These are phyloP conservation scores for Yamadazyma phyllophila DNA, from an alignment of 805 yeast species.

Conservation along the genomic window DNA sequence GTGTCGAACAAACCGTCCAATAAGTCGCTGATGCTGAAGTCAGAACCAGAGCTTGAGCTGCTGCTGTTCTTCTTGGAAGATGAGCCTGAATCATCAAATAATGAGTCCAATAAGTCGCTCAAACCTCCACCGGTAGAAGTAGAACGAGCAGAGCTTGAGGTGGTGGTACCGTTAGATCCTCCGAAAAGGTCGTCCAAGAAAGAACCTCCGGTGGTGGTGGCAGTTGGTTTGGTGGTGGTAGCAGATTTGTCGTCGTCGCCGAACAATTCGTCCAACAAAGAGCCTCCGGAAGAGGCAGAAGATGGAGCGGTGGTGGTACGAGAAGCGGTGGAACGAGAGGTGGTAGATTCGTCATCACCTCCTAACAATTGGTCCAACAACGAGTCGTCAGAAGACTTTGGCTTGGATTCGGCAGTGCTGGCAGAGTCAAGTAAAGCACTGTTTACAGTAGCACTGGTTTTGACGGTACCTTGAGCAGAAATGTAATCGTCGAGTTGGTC, in stretches of 20 bases:
- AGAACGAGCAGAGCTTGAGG: constrained; percentile 13
- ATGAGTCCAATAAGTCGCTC: constrained; percentile 9
- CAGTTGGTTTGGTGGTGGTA: constrained; percentile 13
- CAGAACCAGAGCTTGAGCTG: constrained; percentile 10
- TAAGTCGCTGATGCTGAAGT: constrained; percentile 9
- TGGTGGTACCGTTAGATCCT: constrained; percentile 5
- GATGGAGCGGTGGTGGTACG: constrained; percentile 1
- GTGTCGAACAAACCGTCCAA: constrained; percentile 7
- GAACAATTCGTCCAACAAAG: constrained; percentile 13
- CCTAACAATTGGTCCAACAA: constrained; percentile 11
- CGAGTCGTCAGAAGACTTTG: constrained; percentile 11
- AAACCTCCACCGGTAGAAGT: constrained; percentile 14
- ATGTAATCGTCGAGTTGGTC: background rate
- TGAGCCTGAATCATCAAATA: constrained; percentile 8
- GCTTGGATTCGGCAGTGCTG: constrained; percentile 6
- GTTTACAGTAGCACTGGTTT: background rate
- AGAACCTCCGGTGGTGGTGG: constrained; percentile 9
- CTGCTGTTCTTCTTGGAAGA: constrained; percentile 8
- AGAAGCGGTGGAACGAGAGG: constrained; percentile 1
- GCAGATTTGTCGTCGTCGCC: constrained; percentile 12
- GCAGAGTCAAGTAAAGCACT: background rate
- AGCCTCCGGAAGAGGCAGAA: constrained; percentile 7
- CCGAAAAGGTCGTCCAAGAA: constrained; percentile 17
- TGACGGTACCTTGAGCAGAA: background rate
- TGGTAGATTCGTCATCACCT: constrained; percentile 5